Conservation (phyloP, 2,329 filamentous ascomycete species). For the Ilyonectria sp. region DNA sequence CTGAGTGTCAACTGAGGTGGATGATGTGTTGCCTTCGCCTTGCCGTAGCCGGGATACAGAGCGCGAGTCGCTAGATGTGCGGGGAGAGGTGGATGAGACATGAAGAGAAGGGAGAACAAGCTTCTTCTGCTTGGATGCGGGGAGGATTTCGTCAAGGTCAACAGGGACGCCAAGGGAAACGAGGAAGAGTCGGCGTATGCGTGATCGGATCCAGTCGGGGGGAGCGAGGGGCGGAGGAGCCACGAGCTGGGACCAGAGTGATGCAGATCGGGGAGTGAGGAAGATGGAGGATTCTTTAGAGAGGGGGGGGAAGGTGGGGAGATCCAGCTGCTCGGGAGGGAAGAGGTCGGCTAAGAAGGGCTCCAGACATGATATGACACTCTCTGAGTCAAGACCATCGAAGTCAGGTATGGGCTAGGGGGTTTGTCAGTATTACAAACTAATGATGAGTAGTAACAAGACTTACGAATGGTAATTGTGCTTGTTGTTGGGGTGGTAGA, state of each 20-base stretch:
- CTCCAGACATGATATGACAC: slow-evolving; percentile 73
- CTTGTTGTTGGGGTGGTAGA: slow-evolving; percentile 54
- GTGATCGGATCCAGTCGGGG: slow-evolving; percentile 97
- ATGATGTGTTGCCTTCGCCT: slow-evolving; percentile 67
- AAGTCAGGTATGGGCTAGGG: slow-evolving; percentile 78
- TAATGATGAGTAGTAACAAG: slow-evolving; percentile 4
- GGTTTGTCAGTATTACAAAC: slow-evolving; percentile 41
- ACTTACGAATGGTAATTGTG: slow-evolving; percentile 63
- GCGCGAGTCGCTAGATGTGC: slow-evolving; percentile 69
- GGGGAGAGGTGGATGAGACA: slow-evolving; percentile 70
- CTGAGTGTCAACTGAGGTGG: slow-evolving; percentile 72
- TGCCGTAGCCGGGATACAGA: slow-evolving; percentile 63
- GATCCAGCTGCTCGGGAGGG: slow-evolving; percentile 68
- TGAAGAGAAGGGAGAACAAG: slow-evolving; percentile 92
- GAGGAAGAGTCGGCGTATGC: slow-evolving; percentile 93
- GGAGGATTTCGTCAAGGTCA: slow-evolving; percentile 96
- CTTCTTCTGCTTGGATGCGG: slow-evolving; percentile 98
- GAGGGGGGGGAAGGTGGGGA: slow-evolving; percentile 65
- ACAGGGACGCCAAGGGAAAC: slow-evolving; percentile 97
- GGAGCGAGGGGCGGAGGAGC: slow-evolving; percentile 95
- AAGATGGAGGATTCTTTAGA: slow-evolving; percentile 77
- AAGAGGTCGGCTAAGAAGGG: slow-evolving; percentile 79
- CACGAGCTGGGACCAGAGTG: slow-evolving; percentile 96
- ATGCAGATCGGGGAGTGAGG: slow-evolving; percentile 87
- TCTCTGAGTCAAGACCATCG: slow-evolving; percentile 71